Evolutionary conservation across 441 rosid species (phyloP).

Genomic region (Gossypium schwendimanii): DNA sequence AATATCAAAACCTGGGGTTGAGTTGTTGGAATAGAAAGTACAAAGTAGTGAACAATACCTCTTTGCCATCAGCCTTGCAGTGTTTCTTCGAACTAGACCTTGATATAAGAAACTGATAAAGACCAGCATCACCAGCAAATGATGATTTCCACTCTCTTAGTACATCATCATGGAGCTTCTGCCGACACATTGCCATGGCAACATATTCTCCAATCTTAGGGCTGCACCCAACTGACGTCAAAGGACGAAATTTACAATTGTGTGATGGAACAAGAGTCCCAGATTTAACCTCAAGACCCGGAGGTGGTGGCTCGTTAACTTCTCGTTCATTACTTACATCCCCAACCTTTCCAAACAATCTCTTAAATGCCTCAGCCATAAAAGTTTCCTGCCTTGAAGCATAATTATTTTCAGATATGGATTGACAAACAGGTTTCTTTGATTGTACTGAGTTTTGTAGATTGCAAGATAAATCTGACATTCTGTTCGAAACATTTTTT

Average conservation of each 20-base stretch:
- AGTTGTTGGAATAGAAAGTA: neutral
- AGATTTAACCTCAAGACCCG: slow-evolving; percentile 50
- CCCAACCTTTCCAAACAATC: slow-evolving; percentile 22
- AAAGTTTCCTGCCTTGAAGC: slow-evolving; percentile 12
- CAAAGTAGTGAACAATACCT: slow-evolving; percentile 24
- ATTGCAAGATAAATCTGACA: slow-evolving; percentile 23
- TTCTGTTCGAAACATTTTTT: slow-evolving; percentile 20
- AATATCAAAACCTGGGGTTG: neutral
- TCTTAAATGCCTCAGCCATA: slow-evolving; percentile 42
- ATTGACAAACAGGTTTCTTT: slow-evolving; percentile 23
- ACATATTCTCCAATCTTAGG: slow-evolving; percentile 53
- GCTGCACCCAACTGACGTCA: slow-evolving; percentile 31
- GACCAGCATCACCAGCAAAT: slow-evolving; percentile 33
- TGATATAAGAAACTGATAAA: slow-evolving; percentile 38
- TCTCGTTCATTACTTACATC: slow-evolving; percentile 31
- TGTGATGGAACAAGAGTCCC: slow-evolving; percentile 29
- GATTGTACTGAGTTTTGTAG: slow-evolving; percentile 27
- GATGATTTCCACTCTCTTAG: slow-evolving; percentile 56
- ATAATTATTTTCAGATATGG: slow-evolving; percentile 32
- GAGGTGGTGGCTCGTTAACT: slow-evolving; percentile 56
- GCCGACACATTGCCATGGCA: slow-evolving; percentile 71
- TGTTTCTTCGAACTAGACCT: slow-evolving; percentile 23
- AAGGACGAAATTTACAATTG: slow-evolving; percentile 33
- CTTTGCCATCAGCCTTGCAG: slow-evolving; percentile 11
- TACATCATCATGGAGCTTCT: slow-evolving; percentile 67